Percentiles rank a stretch among this genome's conserved stretches.
Evolutionary conservation across 768 basidiomycete genomes (phyloP).

Genomic region (Rhizopogon vinicolor): DNA sequence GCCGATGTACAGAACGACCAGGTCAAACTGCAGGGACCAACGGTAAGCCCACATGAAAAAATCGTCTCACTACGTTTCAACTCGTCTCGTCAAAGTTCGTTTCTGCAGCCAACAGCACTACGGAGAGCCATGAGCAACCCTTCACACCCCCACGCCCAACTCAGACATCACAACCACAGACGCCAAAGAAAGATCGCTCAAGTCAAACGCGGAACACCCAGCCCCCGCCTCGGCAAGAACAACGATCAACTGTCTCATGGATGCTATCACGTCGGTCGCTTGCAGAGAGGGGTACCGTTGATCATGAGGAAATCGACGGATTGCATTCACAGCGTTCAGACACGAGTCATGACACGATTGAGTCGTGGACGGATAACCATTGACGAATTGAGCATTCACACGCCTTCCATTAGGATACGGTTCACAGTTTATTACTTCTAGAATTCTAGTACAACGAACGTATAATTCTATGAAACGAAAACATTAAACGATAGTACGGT

Average conservation of each 20-base stretch:
- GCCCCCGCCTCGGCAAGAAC: conserved; percentile 12
- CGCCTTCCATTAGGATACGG: conserved; percentile 9
- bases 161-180: conserved; percentile 13
- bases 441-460: neutral
- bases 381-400: neutral
- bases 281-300: conserved; percentile 5
- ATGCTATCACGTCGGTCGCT: conserved; percentile 15
- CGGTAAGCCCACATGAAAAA: neutral
- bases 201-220: conserved; percentile 8
- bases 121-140: neutral
- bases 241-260: conserved; percentile 22
- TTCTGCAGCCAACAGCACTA: neutral
- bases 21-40: neutral
- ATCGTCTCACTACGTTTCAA: neutral
- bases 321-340: conserved; percentile 5
- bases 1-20: neutral
- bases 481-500: neutral
- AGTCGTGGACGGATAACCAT: conserved; percentile 29
- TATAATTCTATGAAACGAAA: neutral
- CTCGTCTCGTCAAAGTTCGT: neutral
- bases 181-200: conserved; percentile 22
- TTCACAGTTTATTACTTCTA: neutral
- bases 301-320: conserved; percentile 5
- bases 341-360: conserved; percentile 29
- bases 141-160: conserved; percentile 19